Conservation (phyloP, 805 yeast species). For the Cyberlindnera nakhonratchasimensis region DNA sequence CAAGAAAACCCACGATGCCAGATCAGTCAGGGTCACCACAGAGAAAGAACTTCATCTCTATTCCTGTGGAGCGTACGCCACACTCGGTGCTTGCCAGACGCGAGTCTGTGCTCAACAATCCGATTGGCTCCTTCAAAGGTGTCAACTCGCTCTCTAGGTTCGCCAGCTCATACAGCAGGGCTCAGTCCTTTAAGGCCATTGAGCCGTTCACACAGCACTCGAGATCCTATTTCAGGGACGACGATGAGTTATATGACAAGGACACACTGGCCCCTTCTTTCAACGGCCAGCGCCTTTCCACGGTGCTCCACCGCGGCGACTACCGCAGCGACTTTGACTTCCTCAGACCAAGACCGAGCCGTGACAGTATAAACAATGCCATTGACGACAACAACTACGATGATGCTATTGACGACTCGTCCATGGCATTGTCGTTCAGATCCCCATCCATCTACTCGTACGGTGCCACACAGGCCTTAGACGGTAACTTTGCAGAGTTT, state of each 20-base stretch:
- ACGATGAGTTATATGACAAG: slow-evolving; percentile 67
- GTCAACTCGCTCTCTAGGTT: slow-evolving; percentile 70
- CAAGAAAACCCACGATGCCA: not conserved
- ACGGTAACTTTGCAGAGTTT: slow-evolving; percentile 45
- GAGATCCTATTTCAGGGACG: slow-evolving; percentile 61
- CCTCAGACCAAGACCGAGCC: slow-evolving; percentile 21
- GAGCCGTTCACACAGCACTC: slow-evolving; percentile 39
- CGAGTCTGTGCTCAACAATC: slow-evolving; percentile 39
- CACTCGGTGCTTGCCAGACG: slow-evolving; percentile 30
- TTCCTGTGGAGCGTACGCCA: slow-evolving; percentile 19
- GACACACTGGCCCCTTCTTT: slow-evolving; percentile 62
- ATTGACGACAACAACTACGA: slow-evolving; percentile 32
- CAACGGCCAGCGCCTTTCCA: slow-evolving; percentile 61
- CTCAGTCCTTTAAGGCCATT: slow-evolving; percentile 65
- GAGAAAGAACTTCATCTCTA: slow-evolving; percentile 14
- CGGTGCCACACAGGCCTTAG: slow-evolving; percentile 31
- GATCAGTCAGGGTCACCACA: slow-evolving; percentile 11
- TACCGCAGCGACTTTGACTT: slow-evolving; percentile 24
- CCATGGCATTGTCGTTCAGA: slow-evolving; percentile 31
- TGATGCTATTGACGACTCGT: slow-evolving; percentile 37
- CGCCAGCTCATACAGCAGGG: slow-evolving; percentile 76
- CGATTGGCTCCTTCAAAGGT: slow-evolving; percentile 60
- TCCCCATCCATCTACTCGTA: slow-evolving; percentile 30
- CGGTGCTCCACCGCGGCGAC: slow-evolving; percentile 36
- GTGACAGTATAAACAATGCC: slow-evolving; percentile 17